These are phyloP conservation scores for Amylostereum areolatum DNA, from an alignment of 1,284 basidiomycete species.

Conservation along the genomic window DNA sequence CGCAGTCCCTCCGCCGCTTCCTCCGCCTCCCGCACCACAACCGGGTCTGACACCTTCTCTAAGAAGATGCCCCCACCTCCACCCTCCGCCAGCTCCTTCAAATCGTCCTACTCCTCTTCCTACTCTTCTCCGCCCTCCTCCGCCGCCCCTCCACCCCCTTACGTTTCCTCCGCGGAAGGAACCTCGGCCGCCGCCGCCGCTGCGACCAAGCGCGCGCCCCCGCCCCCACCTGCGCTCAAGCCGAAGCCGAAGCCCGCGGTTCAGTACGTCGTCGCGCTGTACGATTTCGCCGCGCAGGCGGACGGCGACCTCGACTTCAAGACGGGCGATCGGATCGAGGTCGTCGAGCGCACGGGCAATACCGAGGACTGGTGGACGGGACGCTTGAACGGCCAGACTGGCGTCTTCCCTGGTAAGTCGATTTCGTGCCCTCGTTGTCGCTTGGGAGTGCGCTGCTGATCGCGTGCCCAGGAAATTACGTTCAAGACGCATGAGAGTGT, in stretches of 20 bases:
- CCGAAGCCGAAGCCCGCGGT: conserved; percentile 68
- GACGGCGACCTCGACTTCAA: conserved; percentile 92
- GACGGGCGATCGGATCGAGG: conserved; percentile 90
- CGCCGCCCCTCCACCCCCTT: conserved; percentile 53
- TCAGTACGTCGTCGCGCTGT: conserved; percentile 88
- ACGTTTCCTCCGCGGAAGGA: conserved; percentile 38
- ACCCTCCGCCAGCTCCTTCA: conserved; percentile 32
- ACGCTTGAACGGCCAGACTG: conserved; percentile 75
- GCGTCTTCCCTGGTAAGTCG: conserved; percentile 85
- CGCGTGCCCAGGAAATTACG: conserved; percentile 26
- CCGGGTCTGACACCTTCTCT: conserved; percentile 23
- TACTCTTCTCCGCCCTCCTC: conserved; percentile 32
- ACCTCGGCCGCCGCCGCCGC: conserved; percentile 28
- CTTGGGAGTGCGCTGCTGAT: not conserved
- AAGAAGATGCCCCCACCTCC: conserved; percentile 43
- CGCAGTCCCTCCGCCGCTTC: conserved; percentile 36
- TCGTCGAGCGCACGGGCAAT: conserved; percentile 80
- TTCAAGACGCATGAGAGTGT: conserved; percentile 23
- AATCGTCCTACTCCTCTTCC: conserved; percentile 20
- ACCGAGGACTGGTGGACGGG: conserved; percentile 99
- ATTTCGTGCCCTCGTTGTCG: not conserved
- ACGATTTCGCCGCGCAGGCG: conserved; percentile 91
- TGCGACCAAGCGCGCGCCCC: conserved; percentile 74
- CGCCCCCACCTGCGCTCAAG: conserved; percentile 79
- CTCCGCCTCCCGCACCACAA: conserved; percentile 32